Conservation (phyloP, 257 asterid genomes). For the Ballota nigra region DNA sequence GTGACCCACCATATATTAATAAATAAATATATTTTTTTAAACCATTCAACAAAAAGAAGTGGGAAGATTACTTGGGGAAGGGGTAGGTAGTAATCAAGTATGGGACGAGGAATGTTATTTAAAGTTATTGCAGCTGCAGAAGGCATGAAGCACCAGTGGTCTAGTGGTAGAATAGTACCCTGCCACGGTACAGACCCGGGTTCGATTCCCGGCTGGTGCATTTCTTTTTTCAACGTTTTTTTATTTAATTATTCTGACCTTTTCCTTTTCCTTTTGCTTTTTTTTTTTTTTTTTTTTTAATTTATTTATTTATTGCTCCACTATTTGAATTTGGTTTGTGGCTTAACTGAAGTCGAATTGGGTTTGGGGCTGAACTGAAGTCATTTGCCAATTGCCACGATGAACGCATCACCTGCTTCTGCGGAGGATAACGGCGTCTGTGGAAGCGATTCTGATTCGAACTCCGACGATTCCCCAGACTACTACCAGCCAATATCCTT, state of each 20-base stretch:
- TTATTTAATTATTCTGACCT: not conserved
- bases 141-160: slow-evolving; percentile 89
- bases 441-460: slow-evolving; percentile 66
- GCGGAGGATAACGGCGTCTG: slow-evolving; percentile 38
- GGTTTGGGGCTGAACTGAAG: not conserved
- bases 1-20: no score
- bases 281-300: no score
- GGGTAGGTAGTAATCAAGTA: no score
- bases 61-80: no score
- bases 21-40: no score
- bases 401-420: slow-evolving; percentile 35
- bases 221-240: not conserved
- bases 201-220: slow-evolving; percentile 99
- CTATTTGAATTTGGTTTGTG: not conserved
- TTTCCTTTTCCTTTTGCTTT: not conserved
- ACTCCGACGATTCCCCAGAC: slow-evolving; percentile 50
- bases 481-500: slow-evolving; percentile 71
- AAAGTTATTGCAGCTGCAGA: no score
- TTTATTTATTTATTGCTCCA: not conserved
- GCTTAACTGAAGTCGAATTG: not conserved
- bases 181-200: slow-evolving; percentile 99
- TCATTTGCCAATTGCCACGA: slow-evolving; percentile 7
- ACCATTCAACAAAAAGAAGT: no score
- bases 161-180: slow-evolving; percentile 95
- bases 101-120: no score